These are phyloP conservation scores for Euphorbia pulcherrima DNA, from an alignment of 345 rosid species.

Conservation along the genomic window DNA sequence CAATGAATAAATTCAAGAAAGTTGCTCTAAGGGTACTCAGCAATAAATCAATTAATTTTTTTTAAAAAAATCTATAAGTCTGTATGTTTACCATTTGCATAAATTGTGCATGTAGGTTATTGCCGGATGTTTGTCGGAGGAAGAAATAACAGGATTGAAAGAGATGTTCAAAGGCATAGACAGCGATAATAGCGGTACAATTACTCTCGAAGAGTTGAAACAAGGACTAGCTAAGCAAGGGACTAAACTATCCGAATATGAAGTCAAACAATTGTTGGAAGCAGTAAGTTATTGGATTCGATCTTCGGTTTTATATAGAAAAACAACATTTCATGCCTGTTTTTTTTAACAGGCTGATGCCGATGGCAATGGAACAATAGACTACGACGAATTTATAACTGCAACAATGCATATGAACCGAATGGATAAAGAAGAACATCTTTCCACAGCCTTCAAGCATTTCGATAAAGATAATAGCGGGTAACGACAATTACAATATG, in stretches of 20 bases:
- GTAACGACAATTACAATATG: conserved; percentile 30
- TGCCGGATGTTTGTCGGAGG: conserved; percentile 93
- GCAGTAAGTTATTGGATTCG: conserved; percentile 52
- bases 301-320: not conserved
- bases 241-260: conserved; percentile 73
- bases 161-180: conserved; percentile 93
- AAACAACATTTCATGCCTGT: not conserved
- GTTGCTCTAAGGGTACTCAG: conserved; percentile 58
- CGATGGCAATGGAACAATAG: conserved; percentile 76
- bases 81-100: not conserved
- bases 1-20: conserved; percentile 75
- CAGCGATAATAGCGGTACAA: conserved; percentile 81
- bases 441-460: conserved; percentile 75
- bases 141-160: conserved; percentile 95
- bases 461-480: conserved; percentile 86
- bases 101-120: conserved; percentile 55
- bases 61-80: not conserved
- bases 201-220: conserved; percentile 87
- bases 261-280: conserved; percentile 87
- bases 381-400: conserved; percentile 72
- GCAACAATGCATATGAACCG: conserved; percentile 81
- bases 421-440: conserved; percentile 74
- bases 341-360: conserved; percentile 66
- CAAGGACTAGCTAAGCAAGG: conserved; percentile 93
- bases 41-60: not conserved